Evolutionary conservation across 805 yeast species (phyloP).

Genomic region (Metschnikowia lochheadii): DNA sequence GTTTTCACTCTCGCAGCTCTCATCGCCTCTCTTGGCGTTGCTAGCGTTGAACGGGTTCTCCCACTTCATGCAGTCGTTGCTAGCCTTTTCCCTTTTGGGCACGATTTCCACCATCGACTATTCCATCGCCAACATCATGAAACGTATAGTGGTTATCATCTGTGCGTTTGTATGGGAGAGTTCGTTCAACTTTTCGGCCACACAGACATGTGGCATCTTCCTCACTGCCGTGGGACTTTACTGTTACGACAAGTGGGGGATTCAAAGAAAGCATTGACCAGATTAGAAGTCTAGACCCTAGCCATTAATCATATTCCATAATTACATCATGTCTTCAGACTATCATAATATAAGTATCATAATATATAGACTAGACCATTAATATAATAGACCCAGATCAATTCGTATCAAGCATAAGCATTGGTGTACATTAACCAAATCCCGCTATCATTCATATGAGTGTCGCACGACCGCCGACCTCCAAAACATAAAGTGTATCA

Average conservation of each 20-base stretch:
- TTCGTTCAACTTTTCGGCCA: conserved; percentile 29
- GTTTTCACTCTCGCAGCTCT: conserved; percentile 31
- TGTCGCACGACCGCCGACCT: too few relatives aligned
- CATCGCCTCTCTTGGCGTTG: conserved; percentile 29
- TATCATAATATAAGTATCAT: too few relatives aligned
- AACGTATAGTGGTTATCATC: conserved; percentile 65
- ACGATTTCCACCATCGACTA: conserved; percentile 70
- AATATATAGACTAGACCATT: too few relatives aligned
- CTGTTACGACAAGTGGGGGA: conserved; percentile 42
- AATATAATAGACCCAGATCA: too few relatives aligned
- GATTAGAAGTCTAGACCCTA: too few relatives aligned
- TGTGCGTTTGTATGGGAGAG: conserved; percentile 62
- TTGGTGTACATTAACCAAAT: too few relatives aligned
- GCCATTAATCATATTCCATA: too few relatives aligned
- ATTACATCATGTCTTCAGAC: too few relatives aligned
- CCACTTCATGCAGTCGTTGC: conserved; percentile 68
- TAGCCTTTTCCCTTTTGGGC: conserved; percentile 75
- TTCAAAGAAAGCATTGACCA: conserved; percentile 6
- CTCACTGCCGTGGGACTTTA: conserved; percentile 40
- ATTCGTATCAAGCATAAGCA: too few relatives aligned
- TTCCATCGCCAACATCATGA: conserved; percentile 73
- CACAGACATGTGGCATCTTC: conserved; percentile 34
- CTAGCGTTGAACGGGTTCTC: conserved; percentile 60
- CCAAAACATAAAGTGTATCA: too few relatives aligned
- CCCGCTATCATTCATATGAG: too few relatives aligned